These are phyloP conservation scores for Pythium biforme DNA, from an alignment of 352 stramenopile genomes.

Conservation along the genomic window DNA sequence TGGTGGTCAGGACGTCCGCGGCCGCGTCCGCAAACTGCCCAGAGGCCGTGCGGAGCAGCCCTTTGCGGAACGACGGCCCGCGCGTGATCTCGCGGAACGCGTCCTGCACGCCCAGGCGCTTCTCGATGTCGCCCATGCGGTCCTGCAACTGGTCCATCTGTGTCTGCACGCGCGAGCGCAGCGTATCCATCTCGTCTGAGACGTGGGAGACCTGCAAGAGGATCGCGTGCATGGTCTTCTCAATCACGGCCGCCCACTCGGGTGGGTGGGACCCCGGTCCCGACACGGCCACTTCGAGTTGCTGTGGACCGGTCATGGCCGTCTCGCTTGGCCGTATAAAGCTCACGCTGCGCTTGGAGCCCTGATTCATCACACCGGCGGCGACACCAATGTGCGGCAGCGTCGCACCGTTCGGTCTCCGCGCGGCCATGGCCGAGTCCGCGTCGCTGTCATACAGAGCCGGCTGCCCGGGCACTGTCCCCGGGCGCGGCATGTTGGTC, in stretches of 20 bases:
- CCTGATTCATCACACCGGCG: background rate
- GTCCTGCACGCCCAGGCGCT: constrained; percentile 42
- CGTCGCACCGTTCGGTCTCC: background rate
- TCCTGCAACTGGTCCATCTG: constrained; percentile 31
- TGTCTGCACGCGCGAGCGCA: constrained; percentile 42
- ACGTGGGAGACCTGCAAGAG: constrained; percentile 51
- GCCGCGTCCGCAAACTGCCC: background rate
- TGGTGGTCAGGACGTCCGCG: background rate
- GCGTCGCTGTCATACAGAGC: constrained; percentile 15
- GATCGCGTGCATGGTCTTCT: constrained; percentile 53
- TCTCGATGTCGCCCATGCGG: constrained; percentile 38
- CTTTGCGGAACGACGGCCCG: constrained; percentile 22
- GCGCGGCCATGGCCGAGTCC: background rate
- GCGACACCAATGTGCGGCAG: background rate
- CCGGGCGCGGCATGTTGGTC: background rate
- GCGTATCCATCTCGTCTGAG: constrained; percentile 49
- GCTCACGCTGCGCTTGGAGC: constrained; percentile 2
- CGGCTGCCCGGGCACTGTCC: constrained; percentile 18
- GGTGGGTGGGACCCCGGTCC: constrained; percentile 23
- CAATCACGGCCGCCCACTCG: constrained; percentile 51
- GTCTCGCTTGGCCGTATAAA: background rate
- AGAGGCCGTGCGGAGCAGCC: constrained; percentile 1
- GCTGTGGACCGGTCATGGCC: background rate
- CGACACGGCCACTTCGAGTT: background rate
- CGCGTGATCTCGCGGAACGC: constrained; percentile 50